Evolutionary conservation across 768 basidiomycete genomes (phyloP).

Genomic region (Psilocybe azurescens): DNA sequence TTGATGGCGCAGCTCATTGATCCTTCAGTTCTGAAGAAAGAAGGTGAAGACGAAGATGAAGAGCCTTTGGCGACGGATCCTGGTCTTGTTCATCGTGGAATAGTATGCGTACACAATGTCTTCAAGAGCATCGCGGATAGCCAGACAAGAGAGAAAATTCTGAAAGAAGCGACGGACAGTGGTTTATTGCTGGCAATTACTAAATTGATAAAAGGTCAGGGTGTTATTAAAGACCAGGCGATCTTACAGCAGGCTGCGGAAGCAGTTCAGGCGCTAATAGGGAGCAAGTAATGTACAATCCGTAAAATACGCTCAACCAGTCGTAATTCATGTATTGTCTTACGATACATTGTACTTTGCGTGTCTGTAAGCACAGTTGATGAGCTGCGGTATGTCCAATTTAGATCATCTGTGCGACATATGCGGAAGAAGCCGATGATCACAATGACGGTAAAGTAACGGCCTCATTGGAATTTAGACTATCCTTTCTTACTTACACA

Average conservation of each 20-base stretch:
- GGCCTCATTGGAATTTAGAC: conserved; percentile 4
- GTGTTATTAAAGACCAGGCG: conserved; percentile 21
- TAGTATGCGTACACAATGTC: conserved; percentile 76
- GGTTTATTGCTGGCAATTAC: conserved; percentile 60
- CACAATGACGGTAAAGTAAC: conserved; percentile 12
- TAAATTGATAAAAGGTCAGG: conserved; percentile 23
- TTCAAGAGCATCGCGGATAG: conserved; percentile 47
- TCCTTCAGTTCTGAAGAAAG: conserved; percentile 45
- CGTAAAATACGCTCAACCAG: neutral
- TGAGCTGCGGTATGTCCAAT: conserved; percentile 1
- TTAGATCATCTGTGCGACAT: conserved; percentile 3
- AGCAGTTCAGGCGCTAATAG: conserved; percentile 19
- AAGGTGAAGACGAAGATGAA: conserved; percentile 32
- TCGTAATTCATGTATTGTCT: neutral
- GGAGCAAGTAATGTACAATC: neutral
- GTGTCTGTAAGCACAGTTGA: neutral
- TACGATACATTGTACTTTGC: neutral
- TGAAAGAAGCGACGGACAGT: conserved; percentile 53
- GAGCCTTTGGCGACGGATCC: conserved; percentile 48
- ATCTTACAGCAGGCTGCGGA: conserved; percentile 24
- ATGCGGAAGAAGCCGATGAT: conserved; percentile 23
- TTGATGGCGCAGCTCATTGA: conserved; percentile 74
- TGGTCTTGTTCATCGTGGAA: conserved; percentile 78
- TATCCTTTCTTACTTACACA: conserved; percentile 2
- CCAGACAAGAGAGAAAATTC: conserved; percentile 20